Evolutionary conservation across 2,329 filamentous ascomycete genomes (phyloP).

Genomic region (Calycina herbarum): DNA sequence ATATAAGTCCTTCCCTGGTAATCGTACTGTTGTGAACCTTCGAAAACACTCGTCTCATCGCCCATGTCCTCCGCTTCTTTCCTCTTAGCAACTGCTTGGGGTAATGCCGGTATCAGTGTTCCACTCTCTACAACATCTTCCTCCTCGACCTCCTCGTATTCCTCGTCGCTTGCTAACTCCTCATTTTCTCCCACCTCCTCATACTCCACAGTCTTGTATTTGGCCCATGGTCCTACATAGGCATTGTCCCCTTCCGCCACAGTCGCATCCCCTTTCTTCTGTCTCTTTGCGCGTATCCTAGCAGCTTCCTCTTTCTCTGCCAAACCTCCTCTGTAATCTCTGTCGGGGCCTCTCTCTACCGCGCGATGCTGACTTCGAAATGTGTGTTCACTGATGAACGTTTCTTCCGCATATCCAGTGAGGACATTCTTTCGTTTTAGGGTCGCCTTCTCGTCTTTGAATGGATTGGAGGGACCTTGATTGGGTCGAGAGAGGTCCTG

Average conservation of each 20-base stretch:
- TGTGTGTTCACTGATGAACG: constrained; percentile 83
- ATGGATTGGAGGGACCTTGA: constrained; percentile 73
- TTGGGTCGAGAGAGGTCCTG: constrained; percentile 67
- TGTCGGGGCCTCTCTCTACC: constrained; percentile 64
- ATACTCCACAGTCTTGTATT: constrained; percentile 71
- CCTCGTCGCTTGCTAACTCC: constrained; percentile 73
- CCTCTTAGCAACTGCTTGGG: constrained; percentile 53
- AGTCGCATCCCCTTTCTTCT: constrained; percentile 80
- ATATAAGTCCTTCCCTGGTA: constrained; percentile 97
- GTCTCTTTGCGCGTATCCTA: constrained; percentile 69
- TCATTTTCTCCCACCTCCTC: constrained; percentile 74
- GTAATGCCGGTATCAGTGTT: constrained; percentile 58
- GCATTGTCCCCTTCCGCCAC: constrained; percentile 83
- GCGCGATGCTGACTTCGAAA: constrained; percentile 88
- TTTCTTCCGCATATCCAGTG: constrained; percentile 86
- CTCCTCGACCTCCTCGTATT: constrained; percentile 70
- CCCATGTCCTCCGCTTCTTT: constrained; percentile 60
- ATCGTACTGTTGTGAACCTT: constrained; percentile 80
- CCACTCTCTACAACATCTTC: constrained; percentile 67
- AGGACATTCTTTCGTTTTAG: constrained; percentile 78
- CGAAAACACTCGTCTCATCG: constrained; percentile 82
- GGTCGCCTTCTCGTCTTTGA: constrained; percentile 59
- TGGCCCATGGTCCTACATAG: constrained; percentile 95
- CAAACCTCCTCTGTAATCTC: constrained; percentile 54
- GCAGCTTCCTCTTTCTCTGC: constrained; percentile 71